Conservation (phyloP, 2,329 filamentous ascomycete genomes). For the Colletotrichum sojae region DNA sequence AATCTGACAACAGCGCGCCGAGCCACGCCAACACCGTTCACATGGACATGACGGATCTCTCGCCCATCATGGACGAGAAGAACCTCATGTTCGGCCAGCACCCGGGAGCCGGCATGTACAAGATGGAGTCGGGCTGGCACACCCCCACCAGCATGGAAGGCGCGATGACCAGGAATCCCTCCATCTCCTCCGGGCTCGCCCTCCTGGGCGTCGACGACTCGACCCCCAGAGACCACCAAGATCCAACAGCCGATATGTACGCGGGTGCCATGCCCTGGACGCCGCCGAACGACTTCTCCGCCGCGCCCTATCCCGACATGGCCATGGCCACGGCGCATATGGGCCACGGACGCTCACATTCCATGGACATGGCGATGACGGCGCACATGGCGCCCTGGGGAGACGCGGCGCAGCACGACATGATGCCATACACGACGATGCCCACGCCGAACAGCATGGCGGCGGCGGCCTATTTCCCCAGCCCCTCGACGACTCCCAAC, state of each 20-base stretch:
- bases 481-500: conserved; percentile 55
- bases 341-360: conserved; percentile 51
- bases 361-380: conserved; percentile 52
- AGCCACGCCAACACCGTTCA: conserved; percentile 42
- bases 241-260: conserved; percentile 52
- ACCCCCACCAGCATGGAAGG: conserved; percentile 54
- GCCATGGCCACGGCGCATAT: conserved; percentile 47
- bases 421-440: conserved; percentile 52
- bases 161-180: conserved; percentile 51
- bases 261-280: conserved; percentile 56
- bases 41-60: conserved; percentile 44
- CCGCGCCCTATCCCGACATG: conserved; percentile 51
- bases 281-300: conserved; percentile 53
- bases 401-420: conserved; percentile 49
- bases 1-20: conserved; percentile 49
- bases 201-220: conserved; percentile 50
- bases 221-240: conserved; percentile 39
- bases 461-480: conserved; percentile 55
- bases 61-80: conserved; percentile 48
- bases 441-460: conserved; percentile 53
- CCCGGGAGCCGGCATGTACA: conserved; percentile 51
- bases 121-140: conserved; percentile 55
- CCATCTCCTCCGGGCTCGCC: conserved; percentile 52
- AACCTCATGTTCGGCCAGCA: conserved; percentile 48
- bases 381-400: conserved; percentile 48